These are phyloP conservation scores for Cucumis melo DNA, from an alignment of 306 rosid genomes.

Conservation along the genomic window DNA sequence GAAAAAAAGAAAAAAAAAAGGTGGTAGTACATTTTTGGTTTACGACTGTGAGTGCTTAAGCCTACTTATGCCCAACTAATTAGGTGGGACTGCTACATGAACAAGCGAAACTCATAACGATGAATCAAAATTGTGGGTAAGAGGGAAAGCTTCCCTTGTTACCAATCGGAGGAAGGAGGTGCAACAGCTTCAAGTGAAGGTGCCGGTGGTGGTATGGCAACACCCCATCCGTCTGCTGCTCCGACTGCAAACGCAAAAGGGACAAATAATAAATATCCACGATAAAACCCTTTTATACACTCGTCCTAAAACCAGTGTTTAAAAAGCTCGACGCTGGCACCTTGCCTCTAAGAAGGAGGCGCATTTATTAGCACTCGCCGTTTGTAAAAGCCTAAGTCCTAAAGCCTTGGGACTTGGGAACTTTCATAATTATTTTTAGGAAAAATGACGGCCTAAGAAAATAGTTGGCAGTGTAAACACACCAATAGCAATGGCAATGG, in stretches of 20 bases:
- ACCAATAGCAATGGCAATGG: neutral
- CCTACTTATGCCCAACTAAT: neutral
- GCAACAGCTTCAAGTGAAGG: constrained; percentile 15
- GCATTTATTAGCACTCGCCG: too few relatives aligned
- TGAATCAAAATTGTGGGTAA: neutral
- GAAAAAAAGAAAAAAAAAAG: neutral
- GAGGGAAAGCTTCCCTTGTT: neutral
- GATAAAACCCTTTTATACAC: neutral
- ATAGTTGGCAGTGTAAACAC: neutral
- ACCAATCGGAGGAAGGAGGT: constrained; percentile 12
- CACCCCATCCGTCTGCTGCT: constrained; percentile 24
- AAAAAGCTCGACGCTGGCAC: too few relatives aligned
- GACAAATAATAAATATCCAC: neutral
- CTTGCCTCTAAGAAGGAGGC: too few relatives aligned
- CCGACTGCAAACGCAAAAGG: neutral
- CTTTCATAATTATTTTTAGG: too few relatives aligned
- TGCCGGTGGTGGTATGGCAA: constrained; percentile 14
- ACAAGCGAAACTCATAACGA: neutral
- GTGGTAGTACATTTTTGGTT: neutral
- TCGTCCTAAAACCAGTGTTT: too few relatives aligned
- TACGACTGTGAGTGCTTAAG: neutral
- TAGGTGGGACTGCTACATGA: neutral
- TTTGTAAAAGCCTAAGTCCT: too few relatives aligned
- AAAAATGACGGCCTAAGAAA: too few relatives aligned
- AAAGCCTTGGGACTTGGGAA: too few relatives aligned